phyloP scores from a whole-genome alignment of 2,329 filamentous ascomycete species.

The Fusarium sp. region DNA sequence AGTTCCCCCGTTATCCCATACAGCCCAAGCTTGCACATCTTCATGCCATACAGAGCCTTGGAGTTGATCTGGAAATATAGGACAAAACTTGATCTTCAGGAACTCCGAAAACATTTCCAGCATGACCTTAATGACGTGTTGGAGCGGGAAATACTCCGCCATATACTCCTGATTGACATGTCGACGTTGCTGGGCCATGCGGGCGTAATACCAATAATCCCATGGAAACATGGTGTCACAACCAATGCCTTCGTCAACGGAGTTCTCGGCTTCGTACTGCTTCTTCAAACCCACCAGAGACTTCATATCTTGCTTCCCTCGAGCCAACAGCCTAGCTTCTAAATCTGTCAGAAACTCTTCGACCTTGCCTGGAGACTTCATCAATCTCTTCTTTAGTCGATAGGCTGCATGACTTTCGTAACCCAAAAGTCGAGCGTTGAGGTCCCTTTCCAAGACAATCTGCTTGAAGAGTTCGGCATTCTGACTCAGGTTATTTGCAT shows the following conservation, averaged over 20 bases:
- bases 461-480: not conserved
- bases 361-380: not conserved
- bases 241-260: no score
- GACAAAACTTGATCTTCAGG: not conserved
- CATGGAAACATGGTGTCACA: not conserved
- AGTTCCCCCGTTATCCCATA: accelerated
- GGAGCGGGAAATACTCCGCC: not conserved
- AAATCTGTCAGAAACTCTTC: not conserved
- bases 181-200: accelerated
- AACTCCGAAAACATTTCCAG: not conserved
- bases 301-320: not conserved
- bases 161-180: not conserved
- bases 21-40: not conserved
- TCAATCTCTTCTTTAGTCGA: not conserved
- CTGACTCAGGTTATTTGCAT: not conserved
- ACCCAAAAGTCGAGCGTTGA: not conserved
- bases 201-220: not conserved
- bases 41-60: accelerated
- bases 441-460: not conserved
- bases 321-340: not conserved
- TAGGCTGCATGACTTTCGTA: not conserved
- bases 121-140: not conserved
- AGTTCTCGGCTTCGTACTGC: not conserved
- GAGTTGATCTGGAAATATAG: not conserved
- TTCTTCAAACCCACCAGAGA: not conserved